Percentiles rank a stretch among this genome's conserved stretches.
Evolutionary conservation across 2,329 filamentous ascomycete species (phyloP).

Genomic region (Pseudocercospora musae): DNA sequence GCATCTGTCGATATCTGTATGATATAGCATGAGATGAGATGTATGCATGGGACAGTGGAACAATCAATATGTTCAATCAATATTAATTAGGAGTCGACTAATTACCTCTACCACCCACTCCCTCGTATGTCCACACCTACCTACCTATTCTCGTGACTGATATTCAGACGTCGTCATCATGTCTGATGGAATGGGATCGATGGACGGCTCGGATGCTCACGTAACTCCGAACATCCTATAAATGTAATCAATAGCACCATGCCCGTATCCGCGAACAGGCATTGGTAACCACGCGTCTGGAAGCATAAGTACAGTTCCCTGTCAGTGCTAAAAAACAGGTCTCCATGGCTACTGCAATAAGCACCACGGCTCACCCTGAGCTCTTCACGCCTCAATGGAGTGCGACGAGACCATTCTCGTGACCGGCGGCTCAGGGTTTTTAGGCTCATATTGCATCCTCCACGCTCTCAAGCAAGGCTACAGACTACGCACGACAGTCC

Average conservation of each 20-base stretch:
- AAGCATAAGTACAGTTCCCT: not conserved
- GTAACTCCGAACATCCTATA: not conserved
- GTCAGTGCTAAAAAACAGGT: not conserved
- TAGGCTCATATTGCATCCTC: conserved; percentile 32
- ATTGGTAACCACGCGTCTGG: not conserved
- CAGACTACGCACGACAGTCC: conserved; percentile 33
- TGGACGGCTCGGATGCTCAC: not conserved
- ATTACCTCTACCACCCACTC: no score
- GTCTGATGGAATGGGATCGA: not conserved
- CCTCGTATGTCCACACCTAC: no score
- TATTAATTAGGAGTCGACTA: no score
- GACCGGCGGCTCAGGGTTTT: conserved; percentile 52
- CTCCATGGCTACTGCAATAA: not conserved
- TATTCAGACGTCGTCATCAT: not conserved
- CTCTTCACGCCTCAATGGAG: not conserved
- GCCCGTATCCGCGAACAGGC: not conserved
- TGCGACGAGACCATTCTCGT: conserved; percentile 38
- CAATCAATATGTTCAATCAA: no score
- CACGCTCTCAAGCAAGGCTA: conserved; percentile 30
- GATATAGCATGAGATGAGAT: not conserved
- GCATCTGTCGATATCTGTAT: not conserved
- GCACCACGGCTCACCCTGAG: not conserved
- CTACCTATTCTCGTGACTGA: no score
- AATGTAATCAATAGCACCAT: not conserved
- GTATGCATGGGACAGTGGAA: no score